Evolutionary conservation across 108 stramenopile genomes (phyloP), one percentile per base, ranked within the genome.

Genomic region (Skeletonema grethae): DNA sequence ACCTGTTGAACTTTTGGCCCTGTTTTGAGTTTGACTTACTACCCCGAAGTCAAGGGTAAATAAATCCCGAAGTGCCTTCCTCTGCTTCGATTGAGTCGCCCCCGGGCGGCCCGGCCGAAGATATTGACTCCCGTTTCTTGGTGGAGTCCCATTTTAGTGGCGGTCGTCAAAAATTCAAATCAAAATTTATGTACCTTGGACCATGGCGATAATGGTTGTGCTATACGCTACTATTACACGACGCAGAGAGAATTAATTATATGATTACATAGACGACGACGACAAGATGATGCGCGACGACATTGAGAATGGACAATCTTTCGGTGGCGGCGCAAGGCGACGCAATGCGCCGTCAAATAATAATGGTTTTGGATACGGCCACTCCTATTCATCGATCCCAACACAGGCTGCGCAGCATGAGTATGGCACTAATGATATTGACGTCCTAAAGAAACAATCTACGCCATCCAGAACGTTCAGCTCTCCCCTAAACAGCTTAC

Each of bases 211-310:
- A n/a, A n/a, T n/a, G n/a, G 25, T 28, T 28, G 25, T 28, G 25
- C 25, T 28, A 28, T n/a, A n/a, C n/a, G n/a, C n/a, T n/a, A n/a
- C n/a, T n/a, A 1, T 28, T 28, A 34, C 32, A 34, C 1, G 4
- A 34, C 32, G n/a, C n/a, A n/a, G n/a, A 34, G 15, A 10, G 15
- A 43, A 43, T n/a, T 15, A 43, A 43, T n/a, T 43, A n/a, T n/a
- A 43, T 43, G 41, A 43, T 39, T 39, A n/a, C 2, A 2, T 41
- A 43, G 15, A 43, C 4, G 3, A 15, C 15, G 3, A n/a, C 15
- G 41, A 31, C 4, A 71, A 71, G 35, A 77, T 79, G 77, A 79
- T 79, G 77, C 77, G 70, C 32, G 77, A 65, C 60, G 77, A 79
- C 31, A 66, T 72, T n/a, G 77, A 79, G 66, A 79, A 72, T 31